These are phyloP conservation scores for Nevesoporus exiguus DNA, from an alignment of 768 basidiomycete species.

Conservation along the genomic window DNA sequence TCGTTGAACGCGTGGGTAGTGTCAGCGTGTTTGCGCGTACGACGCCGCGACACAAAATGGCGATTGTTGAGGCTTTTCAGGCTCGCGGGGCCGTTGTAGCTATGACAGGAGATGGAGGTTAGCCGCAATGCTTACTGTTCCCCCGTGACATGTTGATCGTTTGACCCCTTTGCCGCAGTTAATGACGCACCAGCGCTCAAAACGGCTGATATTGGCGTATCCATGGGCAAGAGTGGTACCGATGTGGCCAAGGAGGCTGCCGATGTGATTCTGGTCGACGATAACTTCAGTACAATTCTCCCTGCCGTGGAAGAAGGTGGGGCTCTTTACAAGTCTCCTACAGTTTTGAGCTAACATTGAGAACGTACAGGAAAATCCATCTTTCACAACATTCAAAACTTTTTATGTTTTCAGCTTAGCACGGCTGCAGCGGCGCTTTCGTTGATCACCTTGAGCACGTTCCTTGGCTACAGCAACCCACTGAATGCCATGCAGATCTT, in stretches of 20 bases:
- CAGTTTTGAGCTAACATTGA: background rate
- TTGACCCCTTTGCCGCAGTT: constrained; percentile 39
- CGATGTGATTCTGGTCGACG: constrained; percentile 94
- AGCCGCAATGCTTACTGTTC: constrained; percentile 36
- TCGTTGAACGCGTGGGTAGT: constrained; percentile 75
- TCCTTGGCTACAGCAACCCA: constrained; percentile 86
- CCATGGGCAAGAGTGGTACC: constrained; percentile 98
- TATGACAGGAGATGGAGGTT: constrained; percentile 97
- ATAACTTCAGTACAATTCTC: constrained; percentile 93
- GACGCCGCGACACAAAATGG: constrained; percentile 97
- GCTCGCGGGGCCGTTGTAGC: constrained; percentile 85
- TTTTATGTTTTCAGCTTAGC: constrained; percentile 93
- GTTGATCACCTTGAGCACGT: constrained; percentile 91
- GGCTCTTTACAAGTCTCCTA: background rate
- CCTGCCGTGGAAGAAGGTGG: constrained; percentile 91
- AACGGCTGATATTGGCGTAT: constrained; percentile 97
- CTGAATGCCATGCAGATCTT: constrained; percentile 98
- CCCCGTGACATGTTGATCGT: background rate
- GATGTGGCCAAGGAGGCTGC: constrained; percentile 99
- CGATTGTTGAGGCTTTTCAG: constrained; percentile 93
- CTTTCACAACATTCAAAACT: constrained; percentile 99
- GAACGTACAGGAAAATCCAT: constrained; percentile 77
- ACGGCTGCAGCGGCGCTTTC: constrained; percentile 95
- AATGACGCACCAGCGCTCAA: constrained; percentile 97
- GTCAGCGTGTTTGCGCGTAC: constrained; percentile 93